Base-by-base conservation (phyloP, 2,329 filamentous ascomycete genomes). In the Bisporella sp. region DNA sequence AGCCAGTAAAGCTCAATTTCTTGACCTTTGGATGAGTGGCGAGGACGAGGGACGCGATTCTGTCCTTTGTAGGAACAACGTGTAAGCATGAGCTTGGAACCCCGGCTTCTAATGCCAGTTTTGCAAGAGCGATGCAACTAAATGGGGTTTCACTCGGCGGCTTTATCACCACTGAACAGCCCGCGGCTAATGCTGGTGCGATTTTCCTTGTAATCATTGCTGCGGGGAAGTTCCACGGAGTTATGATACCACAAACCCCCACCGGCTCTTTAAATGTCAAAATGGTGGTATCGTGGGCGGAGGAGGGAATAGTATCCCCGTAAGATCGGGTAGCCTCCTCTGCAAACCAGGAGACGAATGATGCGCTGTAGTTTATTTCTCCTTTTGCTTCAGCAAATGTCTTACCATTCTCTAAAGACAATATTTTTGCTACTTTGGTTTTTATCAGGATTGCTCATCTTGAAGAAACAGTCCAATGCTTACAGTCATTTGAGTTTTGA, bases 371-470 rank as follows among this genome's bases (percentile, higher is more conserved):
- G 29, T 73, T 71, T 4, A 84, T 78, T 70, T 89, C 86, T 30
- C 80, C 82, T 63, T 78, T 78, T 35, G 85, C 82, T 61, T 89
- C 85, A 21, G 84, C 79, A 33, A 85, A 64, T 1, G 88, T 87
- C 72, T 93, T 93, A 55, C 89, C 89, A 58, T 92, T 93, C 72
- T 95, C 88, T 80, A 85, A 86, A 35, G 87, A 91, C 60, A 93
- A 88, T 55, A 93, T 74, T 54, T 77, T 86, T 7, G 87, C 85
- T 29, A 93, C 84, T 51, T 31, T 12, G 29, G 6, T 37, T 8
- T 9, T n/a, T 21, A 5, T 45, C 31, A n/a, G 9, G 30, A 4
- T 11, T 33, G 37, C 7, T 35, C 7, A 28, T 28, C 12, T 44
- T 6, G 5, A 31, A 6, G 21, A 8, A 4, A 11, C 21, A 5